phyloP scores from a whole-genome alignment of 768 basidiomycete species.

The Gloeostereum incarnatum region DNA sequence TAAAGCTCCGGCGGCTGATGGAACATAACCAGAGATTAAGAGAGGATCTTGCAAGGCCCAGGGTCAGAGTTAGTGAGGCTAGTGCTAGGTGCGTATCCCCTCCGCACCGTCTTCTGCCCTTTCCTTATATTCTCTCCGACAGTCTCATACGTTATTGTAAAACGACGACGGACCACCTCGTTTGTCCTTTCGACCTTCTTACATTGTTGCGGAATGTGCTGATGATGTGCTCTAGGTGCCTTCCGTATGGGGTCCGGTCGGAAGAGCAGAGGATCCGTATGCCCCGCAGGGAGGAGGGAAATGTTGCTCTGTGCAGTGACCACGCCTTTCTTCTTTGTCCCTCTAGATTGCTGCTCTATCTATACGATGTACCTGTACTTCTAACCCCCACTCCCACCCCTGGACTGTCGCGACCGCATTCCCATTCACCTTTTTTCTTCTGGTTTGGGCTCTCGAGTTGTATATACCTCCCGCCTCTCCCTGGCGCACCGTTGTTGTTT shows the following conservation, averaged over 20 bases:
- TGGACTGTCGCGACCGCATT: too few species aligned
- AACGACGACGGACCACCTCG: slow-evolving; percentile 62
- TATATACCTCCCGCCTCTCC: too few species aligned
- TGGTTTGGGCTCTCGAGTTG: too few species aligned
- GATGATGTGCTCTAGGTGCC: slow-evolving; percentile 50
- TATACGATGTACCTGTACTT: too few species aligned
- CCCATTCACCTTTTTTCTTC: too few species aligned
- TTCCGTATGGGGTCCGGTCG: slow-evolving; percentile 95
- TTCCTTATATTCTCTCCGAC: slow-evolving; percentile 7
- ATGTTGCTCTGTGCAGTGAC: slow-evolving; percentile 57
- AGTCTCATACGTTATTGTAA: slow-evolving; percentile 72
- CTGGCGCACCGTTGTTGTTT: too few species aligned
- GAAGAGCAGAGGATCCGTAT: slow-evolving; percentile 88
- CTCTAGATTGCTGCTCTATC: too few species aligned
- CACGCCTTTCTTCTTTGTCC: too few species aligned
- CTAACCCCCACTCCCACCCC: too few species aligned
- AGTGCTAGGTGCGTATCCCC: slow-evolving; percentile 41
- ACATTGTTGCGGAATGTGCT: neutral
- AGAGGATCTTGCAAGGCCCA: slow-evolving; percentile 64
- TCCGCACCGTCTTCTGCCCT: neutral
- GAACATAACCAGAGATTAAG: slow-evolving; percentile 68
- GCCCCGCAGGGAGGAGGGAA: slow-evolving; percentile 54
- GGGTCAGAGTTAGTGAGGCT: slow-evolving; percentile 69
- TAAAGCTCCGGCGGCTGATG: slow-evolving; percentile 68
- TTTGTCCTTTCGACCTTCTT: slow-evolving; percentile 19